Conservation (phyloP, 1,284 basidiomycete species). For the Malassezia vespertilionis region DNA sequence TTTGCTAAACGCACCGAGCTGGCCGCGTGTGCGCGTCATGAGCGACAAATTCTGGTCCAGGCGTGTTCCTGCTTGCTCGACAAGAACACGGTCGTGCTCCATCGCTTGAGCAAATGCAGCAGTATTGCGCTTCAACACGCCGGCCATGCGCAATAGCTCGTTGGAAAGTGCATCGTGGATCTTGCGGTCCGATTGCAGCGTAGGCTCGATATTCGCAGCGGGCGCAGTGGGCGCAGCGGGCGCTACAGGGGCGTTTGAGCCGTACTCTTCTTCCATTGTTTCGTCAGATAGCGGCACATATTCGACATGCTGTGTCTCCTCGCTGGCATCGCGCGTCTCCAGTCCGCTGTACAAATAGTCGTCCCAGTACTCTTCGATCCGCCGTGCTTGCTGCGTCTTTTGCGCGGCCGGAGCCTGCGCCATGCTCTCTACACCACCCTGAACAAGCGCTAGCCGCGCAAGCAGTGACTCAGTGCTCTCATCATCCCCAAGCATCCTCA, state of each 20-base stretch:
- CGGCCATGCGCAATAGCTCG: constrained; percentile 44
- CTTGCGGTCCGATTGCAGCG: constrained; percentile 28
- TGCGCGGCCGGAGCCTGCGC: not conserved
- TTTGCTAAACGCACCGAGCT: constrained; percentile 37
- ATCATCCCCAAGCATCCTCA: not conserved
- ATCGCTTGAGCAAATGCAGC: constrained; percentile 38
- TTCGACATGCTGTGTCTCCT: not conserved
- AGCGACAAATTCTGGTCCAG: constrained; percentile 36
- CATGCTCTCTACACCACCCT: not conserved
- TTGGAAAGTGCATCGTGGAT: constrained; percentile 39
- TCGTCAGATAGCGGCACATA: not conserved
- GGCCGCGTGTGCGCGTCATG: constrained; percentile 43
- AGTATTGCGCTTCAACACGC: constrained; percentile 35
- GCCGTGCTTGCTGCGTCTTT: not conserved
- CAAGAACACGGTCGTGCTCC: constrained; percentile 38
- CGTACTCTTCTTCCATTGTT: not conserved
- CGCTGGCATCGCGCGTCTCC: not conserved
- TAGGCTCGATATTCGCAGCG: not conserved
- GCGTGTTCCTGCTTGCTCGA: constrained; percentile 33
- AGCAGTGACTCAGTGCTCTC: not conserved
- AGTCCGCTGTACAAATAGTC: constrained; percentile 15
- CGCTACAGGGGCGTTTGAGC: not conserved
- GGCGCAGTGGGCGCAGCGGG: not conserved
- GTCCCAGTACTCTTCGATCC: constrained; percentile 12
- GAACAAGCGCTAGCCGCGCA: not conserved